A percentile compares a stretch with the other conserved stretches of the same genome.
Evolutionary conservation across 1,284 basidiomycete species (phyloP).

Genomic region (Tausonia pullulans): DNA sequence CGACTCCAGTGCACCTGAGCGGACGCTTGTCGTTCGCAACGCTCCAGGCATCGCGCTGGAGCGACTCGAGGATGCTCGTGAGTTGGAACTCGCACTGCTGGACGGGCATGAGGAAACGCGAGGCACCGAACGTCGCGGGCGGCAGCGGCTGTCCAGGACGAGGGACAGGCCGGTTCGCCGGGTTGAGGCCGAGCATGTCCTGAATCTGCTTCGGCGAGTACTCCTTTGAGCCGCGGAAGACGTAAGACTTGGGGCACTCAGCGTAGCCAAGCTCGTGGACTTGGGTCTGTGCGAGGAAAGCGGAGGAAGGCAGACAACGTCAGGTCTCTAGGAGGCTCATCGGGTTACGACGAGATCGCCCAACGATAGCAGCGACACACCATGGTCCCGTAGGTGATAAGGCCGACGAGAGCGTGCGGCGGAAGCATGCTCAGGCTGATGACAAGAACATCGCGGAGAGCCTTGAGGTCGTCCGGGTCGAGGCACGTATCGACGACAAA

Average conservation of each 20-base stretch:
- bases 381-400: conserved; percentile 97
- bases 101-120: conserved; percentile 86
- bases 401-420: conserved; percentile 83
- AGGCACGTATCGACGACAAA: conserved; percentile 97
- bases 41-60: conserved; percentile 92
- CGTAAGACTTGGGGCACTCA: conserved; percentile 95
- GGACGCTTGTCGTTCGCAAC: conserved; percentile 91
- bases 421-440: conserved; percentile 88
- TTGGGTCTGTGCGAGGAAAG: conserved; percentile 55
- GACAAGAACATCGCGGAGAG: conserved; percentile 81
- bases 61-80: conserved; percentile 81
- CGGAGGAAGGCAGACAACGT: neutral
- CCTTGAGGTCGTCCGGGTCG: conserved; percentile 91
- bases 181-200: conserved; percentile 87
- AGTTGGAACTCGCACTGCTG: conserved; percentile 94
- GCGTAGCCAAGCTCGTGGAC: conserved; percentile 96
- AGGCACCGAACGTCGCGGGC: conserved; percentile 69
- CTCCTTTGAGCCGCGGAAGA: conserved; percentile 98
- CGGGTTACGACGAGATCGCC: neutral
- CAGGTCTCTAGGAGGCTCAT: neutral
- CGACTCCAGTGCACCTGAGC: conserved; percentile 92
- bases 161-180: conserved; percentile 62
- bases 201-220: conserved; percentile 94
- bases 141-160: conserved; percentile 55
- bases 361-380: conserved; percentile 34